Percentiles rank a stretch among this genome's conserved stretches.
Evolutionary conservation across 2,329 filamentous ascomycete species (phyloP).

Genomic region (Colletotrichum sp.): DNA sequence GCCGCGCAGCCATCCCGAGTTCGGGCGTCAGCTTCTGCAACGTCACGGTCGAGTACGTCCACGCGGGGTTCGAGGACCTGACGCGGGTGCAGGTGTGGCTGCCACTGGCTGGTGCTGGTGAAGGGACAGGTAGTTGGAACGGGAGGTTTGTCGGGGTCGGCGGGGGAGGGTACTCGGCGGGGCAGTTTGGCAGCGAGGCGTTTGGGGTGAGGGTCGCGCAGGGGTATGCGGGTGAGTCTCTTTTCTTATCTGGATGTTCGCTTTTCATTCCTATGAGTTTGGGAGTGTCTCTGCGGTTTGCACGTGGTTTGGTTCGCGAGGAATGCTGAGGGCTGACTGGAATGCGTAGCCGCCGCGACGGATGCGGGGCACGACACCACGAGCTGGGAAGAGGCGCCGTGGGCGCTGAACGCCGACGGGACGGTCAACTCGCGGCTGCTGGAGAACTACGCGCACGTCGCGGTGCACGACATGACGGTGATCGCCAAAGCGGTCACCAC

Average conservation of each 20-base stretch:
- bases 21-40: slow-evolving; percentile 28
- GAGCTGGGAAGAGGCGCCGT: slow-evolving; percentile 16
- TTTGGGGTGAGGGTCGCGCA: slow-evolving; percentile 6
- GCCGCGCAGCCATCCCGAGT: slow-evolving; percentile 14
- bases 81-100: slow-evolving; percentile 31
- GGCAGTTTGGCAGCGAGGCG: slow-evolving; percentile 20
- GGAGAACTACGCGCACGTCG: slow-evolving; percentile 10
- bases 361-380: slow-evolving; percentile 10
- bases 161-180: slow-evolving; percentile 33
- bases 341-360: neutral
- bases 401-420: slow-evolving; percentile 23
- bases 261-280: neutral
- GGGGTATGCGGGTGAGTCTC: slow-evolving; percentile 13
- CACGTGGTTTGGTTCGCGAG: neutral
- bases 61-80: slow-evolving; percentile 27
- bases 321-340: neutral
- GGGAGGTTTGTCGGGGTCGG: slow-evolving; percentile 32
- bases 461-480: slow-evolving; percentile 36
- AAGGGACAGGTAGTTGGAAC: slow-evolving; percentile 28
- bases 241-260: neutral
- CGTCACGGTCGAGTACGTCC: slow-evolving; percentile 28
- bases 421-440: slow-evolving; percentile 13
- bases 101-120: neutral
- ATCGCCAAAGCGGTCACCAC: slow-evolving; percentile 52
- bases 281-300: neutral